Percentiles rank a stretch among this genome's conserved stretches.
phyloP scores from a whole-genome alignment of 2,329 filamentous ascomycete species.

The Myriosclerotinia scirpicola region DNA sequence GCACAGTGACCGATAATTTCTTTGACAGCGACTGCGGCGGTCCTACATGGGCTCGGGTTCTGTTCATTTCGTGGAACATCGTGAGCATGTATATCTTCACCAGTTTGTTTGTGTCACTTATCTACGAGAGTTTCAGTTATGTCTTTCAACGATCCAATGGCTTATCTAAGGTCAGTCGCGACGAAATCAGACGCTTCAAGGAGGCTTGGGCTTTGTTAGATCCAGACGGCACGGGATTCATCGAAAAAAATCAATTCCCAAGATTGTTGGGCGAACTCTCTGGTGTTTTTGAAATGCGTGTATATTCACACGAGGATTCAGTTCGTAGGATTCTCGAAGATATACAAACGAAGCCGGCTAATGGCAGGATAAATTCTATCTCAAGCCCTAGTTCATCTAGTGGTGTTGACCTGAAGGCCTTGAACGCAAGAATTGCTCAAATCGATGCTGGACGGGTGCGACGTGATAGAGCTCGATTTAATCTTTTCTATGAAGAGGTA shows the following conservation, averaged over 20 bases:
- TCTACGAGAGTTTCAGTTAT: conserved; percentile 99
- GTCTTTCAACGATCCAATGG: conserved; percentile 96
- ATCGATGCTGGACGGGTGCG: conserved; percentile 77
- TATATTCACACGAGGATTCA: conserved; percentile 89
- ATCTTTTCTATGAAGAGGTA: conserved; percentile 96
- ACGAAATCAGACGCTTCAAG: conserved; percentile 95
- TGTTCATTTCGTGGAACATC: conserved; percentile 98
- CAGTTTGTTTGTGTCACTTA: conserved; percentile 95
- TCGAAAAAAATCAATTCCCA: conserved; percentile 86
- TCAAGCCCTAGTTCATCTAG: conserved; percentile 52
- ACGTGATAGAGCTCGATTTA: conserved; percentile 74
- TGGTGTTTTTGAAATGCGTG: conserved; percentile 94
- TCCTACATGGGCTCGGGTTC: conserved; percentile 77
- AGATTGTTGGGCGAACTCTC: conserved; percentile 87
- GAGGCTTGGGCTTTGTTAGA: conserved; percentile 97
- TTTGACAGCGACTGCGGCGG: conserved; percentile 93
- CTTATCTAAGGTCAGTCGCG: conserved; percentile 84
- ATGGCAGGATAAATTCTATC: conserved; percentile 52
- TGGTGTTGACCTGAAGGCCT: conserved; percentile 68
- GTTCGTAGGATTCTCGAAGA: conserved; percentile 85
- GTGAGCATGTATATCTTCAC: conserved; percentile 99
- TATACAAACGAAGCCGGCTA: conserved; percentile 50
- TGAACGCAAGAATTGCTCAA: conserved; percentile 69
- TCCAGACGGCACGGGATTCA: conserved; percentile 86
- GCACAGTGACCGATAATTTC: conserved; percentile 70